These are phyloP conservation scores for Flammula alnicola DNA, from an alignment of 1,284 basidiomycete genomes.

Conservation along the genomic window DNA sequence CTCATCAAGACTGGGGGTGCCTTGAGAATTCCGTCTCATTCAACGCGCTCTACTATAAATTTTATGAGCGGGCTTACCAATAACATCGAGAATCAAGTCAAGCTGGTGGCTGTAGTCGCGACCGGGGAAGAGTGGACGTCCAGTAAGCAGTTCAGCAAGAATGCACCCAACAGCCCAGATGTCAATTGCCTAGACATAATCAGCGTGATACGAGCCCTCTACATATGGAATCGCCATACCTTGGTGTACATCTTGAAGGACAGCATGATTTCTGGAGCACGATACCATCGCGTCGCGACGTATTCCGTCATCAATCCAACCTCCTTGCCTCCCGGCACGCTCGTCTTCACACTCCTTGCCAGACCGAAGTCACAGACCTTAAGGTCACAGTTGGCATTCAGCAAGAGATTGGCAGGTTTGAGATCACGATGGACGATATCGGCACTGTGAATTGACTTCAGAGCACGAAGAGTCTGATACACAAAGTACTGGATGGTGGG, in stretches of 20 bases:
- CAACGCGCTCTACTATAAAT: too few species aligned
- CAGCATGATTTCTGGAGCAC: slow-evolving; percentile 81
- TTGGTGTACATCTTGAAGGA: slow-evolving; percentile 87
- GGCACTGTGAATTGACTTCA: slow-evolving; percentile 37
- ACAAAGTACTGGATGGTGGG: slow-evolving; percentile 59
- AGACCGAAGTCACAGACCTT: slow-evolving; percentile 88
- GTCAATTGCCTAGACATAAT: slow-evolving; percentile 64
- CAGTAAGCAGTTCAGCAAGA: slow-evolving; percentile 84
- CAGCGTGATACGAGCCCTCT: background rate
- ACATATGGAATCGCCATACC: slow-evolving; percentile 29
- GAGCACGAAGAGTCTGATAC: slow-evolving; percentile 35
- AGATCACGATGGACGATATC: slow-evolving; percentile 67
- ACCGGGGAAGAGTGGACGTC: slow-evolving; percentile 85
- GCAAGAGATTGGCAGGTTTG: slow-evolving; percentile 59
- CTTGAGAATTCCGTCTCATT: slow-evolving; percentile 27
- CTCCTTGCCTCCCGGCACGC: slow-evolving; percentile 64
- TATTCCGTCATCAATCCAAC: slow-evolving; percentile 84
- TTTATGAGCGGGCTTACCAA: slow-evolving; percentile 55
- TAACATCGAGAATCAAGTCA: slow-evolving; percentile 85
- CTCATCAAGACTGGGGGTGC: slow-evolving; percentile 85
- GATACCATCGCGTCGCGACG: slow-evolving; percentile 70
- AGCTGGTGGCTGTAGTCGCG: slow-evolving; percentile 90
- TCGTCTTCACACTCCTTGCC: slow-evolving; percentile 71
- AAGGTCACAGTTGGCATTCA: slow-evolving; percentile 68
- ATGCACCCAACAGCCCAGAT: slow-evolving; percentile 91